phyloP scores from a whole-genome alignment of 345 rosid genomes.

The Cardamine occulta region DNA sequence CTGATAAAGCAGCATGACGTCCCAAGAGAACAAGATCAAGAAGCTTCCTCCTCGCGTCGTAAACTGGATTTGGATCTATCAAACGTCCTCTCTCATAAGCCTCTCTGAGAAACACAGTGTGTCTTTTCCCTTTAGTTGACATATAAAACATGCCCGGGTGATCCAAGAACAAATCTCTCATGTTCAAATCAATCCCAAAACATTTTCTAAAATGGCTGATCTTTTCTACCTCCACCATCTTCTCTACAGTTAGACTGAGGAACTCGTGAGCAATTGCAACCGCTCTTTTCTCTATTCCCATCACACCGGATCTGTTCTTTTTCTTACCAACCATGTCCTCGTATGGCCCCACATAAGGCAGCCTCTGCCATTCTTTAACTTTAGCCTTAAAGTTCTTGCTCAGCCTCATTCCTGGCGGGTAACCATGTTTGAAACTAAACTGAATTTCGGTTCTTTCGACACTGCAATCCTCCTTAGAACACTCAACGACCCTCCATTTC shows the following conservation, averaged over 20 bases:
- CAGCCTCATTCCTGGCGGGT: slow-evolving; percentile 87
- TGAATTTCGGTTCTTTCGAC: slow-evolving; percentile 56
- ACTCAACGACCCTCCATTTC: slow-evolving; percentile 76
- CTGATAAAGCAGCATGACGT: slow-evolving; percentile 52
- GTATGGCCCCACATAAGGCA: slow-evolving; percentile 77
- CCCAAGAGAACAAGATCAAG: slow-evolving; percentile 82
- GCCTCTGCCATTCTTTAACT: slow-evolving; percentile 82
- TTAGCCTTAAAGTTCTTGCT: slow-evolving; percentile 72
- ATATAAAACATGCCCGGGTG: slow-evolving; percentile 85
- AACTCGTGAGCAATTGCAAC: slow-evolving; percentile 83
- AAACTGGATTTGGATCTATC: slow-evolving; percentile 70
- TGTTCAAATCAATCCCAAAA: slow-evolving; percentile 78
- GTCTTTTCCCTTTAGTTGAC: slow-evolving; percentile 83
- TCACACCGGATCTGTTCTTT: slow-evolving; percentile 52
- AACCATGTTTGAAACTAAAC: slow-evolving; percentile 67
- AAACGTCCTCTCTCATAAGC: slow-evolving; percentile 78
- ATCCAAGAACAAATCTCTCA: slow-evolving; percentile 89
- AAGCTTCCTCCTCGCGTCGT: slow-evolving; percentile 73
- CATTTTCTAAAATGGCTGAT: slow-evolving; percentile 88
- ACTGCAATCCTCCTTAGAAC: slow-evolving; percentile 59
- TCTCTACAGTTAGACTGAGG: slow-evolving; percentile 80
- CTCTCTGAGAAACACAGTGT: slow-evolving; percentile 87
- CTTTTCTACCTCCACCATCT: slow-evolving; percentile 93
- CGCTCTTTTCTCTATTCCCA: slow-evolving; percentile 70
- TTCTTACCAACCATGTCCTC: slow-evolving; percentile 51